phyloP scores from a whole-genome alignment of 1,284 basidiomycete species.

The Leccinum solheimii region DNA sequence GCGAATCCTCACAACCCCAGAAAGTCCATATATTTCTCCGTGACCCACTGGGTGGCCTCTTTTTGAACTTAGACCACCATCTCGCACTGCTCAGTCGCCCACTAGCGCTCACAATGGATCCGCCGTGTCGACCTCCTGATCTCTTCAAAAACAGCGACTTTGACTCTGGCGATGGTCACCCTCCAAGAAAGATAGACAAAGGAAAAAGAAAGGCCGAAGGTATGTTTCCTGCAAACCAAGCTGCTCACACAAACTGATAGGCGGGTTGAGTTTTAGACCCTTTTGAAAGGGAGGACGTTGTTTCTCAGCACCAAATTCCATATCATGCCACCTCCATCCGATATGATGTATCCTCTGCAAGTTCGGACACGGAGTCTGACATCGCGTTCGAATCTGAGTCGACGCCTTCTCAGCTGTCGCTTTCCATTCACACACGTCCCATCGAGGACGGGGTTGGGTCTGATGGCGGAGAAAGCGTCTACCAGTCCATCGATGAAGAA shows the following conservation, averaged over 20 bases:
- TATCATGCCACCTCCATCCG: not conserved
- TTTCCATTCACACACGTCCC: not conserved
- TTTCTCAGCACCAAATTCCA: not conserved
- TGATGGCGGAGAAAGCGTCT: slow-evolving; percentile 18
- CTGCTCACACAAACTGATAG: not conserved
- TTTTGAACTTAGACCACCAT: not conserved
- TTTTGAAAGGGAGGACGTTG: not conserved
- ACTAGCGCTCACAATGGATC: slow-evolving; percentile 9
- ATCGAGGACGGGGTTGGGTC: not conserved
- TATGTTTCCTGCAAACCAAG: not conserved
- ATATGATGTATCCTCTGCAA: slow-evolving; percentile 6
- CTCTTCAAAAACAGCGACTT: slow-evolving; percentile 9
- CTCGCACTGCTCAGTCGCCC: not conserved
- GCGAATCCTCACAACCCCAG: slow-evolving; percentile 8
- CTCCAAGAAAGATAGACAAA: slow-evolving; percentile 19
- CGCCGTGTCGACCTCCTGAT: slow-evolving; percentile 14
- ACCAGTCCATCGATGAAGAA: slow-evolving; percentile 22
- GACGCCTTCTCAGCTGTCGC: slow-evolving; percentile 2
- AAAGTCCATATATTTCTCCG: slow-evolving; percentile 4
- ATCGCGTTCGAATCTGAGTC: slow-evolving; percentile 6
- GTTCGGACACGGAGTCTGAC: slow-evolving; percentile 9
- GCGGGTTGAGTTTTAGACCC: slow-evolving; percentile 12
- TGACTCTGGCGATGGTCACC: not conserved
- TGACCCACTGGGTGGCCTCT: not conserved
- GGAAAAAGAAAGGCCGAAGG: slow-evolving; percentile 27